Base-by-base conservation (phyloP, 2,329 filamentous ascomycete genomes). In the Zasmidium citrigriseum region DNA sequence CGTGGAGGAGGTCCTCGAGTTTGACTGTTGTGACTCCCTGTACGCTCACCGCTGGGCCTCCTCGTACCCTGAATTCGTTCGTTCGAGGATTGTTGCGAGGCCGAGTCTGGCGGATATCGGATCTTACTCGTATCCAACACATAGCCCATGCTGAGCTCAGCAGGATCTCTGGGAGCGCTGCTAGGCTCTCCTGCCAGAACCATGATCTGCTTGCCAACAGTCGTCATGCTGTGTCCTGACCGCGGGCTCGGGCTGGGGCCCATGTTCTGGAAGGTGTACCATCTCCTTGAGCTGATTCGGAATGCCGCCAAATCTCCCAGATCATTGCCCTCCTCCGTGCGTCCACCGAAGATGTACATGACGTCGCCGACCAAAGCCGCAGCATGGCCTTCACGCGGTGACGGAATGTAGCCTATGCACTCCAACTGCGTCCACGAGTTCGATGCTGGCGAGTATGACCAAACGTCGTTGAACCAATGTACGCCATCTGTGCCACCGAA, bases 181-280 rank as follows among this genome's bases (percentile, higher is more conserved):
- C 93, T 98, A 14, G 95, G 95, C 75, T 99, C 96, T 64, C 95
- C 95, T 38, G 91, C 96, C 27, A 98, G 82, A 44, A 98, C 91
- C 49, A 98, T 88, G 62, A 99, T 88, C 59, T 93, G 90, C 74
- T 96, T 97, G 25, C 91, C 91, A 62, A 93, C 91, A 1, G 92
- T 88, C 1, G 95, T 98, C 95, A 99, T 98, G 74, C 92, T 97
- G 74, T 99, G 95, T 1, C 95, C 95, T 16, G 93, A 98, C 60
- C 95, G 85, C 27, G 95, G 88, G 2, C 93, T 97, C 0, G 95
- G 95, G 1, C 93, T 96, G 2, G 93, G 93, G 0, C 95, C 95
- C 95, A 99, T 99, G 72, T 99, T 99, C 72, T 99, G 95, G 76
- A 99, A 99, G 34, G 95, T 99, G 74, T 98, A 99, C 95, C 95